A percentile compares a stretch with the other conserved stretches of the same genome.
Evolutionary conservation across 305 asterid genomes (phyloP).

Genomic region (Striga hermonthica): DNA sequence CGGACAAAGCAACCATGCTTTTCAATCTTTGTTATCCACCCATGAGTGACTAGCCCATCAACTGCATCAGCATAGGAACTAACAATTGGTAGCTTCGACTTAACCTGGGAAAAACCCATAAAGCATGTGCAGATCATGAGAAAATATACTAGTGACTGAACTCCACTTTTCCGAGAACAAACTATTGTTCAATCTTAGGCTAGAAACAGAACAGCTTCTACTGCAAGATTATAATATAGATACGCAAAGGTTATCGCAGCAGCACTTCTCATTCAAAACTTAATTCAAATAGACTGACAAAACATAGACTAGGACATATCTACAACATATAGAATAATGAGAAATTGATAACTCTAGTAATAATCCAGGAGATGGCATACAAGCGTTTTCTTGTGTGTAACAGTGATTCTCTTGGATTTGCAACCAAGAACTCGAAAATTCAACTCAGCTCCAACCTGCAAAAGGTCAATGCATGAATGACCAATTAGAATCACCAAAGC

Average conservation of each 20-base stretch:
- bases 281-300: conserved; percentile 17
- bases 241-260: no score
- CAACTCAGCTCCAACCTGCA: conserved; percentile 80
- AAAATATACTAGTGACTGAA: background rate
- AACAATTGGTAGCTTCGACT: conserved; percentile 76
- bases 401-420: conserved; percentile 95
- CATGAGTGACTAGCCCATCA: conserved; percentile 86
- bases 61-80: conserved; percentile 80
- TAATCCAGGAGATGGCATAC: conserved; percentile 48
- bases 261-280: conserved; percentile 5
- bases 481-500: conserved; percentile 19
- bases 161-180: conserved; percentile 2
- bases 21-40: conserved; percentile 96
- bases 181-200: no score
- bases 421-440: conserved; percentile 92
- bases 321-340: conserved; percentile 14
- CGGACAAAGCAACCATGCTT: conserved; percentile 96
- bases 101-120: conserved; percentile 50
- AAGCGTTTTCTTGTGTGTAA: conserved; percentile 92
- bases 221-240: no score
- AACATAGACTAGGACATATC: background rate
- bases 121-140: background rate
- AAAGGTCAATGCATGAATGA: conserved; percentile 30
- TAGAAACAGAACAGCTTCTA: no score
- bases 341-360: conserved; percentile 16